These are phyloP conservation scores for Dictyostelium firmibasis DNA, from an alignment of 78 protist genomes.

Conservation along the genomic window DNA sequence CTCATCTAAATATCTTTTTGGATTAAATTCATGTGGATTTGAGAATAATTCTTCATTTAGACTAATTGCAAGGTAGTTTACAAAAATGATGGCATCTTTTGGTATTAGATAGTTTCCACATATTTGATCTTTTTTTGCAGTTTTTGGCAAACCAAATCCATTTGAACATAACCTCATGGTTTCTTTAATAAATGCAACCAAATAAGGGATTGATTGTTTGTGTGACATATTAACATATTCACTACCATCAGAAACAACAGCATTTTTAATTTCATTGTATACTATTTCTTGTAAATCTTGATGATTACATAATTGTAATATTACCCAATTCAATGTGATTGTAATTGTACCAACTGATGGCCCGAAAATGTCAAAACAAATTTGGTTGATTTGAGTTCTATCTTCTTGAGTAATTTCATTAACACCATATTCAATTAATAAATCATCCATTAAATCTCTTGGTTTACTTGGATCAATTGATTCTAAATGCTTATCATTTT, in stretches of 20 bases:
- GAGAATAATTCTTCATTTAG: not conserved
- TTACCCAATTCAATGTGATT: not conserved
- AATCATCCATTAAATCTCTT: conserved; percentile 33
- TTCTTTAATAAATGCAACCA: conserved; percentile 3
- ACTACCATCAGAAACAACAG: not conserved
- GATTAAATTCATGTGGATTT: not conserved
- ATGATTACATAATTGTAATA: not conserved
- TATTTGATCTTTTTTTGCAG: not conserved
- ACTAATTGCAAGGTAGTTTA: not conserved
- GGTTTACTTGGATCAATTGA: conserved; percentile 9
- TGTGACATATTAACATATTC: not conserved
- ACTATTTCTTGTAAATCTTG: not conserved
- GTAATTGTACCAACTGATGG: not conserved
- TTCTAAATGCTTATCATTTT: not conserved
- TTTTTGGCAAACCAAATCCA: not conserved
- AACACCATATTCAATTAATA: not conserved
- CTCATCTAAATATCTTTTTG: not conserved
- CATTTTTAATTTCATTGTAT: not conserved
- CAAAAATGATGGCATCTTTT: not conserved
- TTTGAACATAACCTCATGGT: not conserved
- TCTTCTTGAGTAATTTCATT: not conserved
- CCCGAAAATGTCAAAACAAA: conserved; percentile 3
- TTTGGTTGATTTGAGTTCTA: not conserved
- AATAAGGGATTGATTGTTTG: not conserved
- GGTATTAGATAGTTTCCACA: not conserved